Evolutionary conservation across 345 rosid species (phyloP), one percentile per base, ranked within the genome.

Genomic region (Eucalyptus tenuipes): DNA sequence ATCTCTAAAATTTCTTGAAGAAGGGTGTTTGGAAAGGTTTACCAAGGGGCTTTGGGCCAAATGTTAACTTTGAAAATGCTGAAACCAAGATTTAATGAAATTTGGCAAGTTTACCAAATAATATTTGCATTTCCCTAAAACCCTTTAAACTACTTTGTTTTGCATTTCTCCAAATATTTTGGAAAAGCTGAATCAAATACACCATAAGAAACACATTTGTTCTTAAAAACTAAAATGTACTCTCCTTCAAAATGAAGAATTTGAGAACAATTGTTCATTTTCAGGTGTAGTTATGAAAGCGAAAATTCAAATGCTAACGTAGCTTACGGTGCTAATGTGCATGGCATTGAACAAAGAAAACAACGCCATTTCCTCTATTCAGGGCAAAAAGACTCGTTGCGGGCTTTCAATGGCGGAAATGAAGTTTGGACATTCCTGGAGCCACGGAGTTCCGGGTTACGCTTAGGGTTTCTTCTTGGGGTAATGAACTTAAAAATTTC

Each of bases 121-220:
- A 14, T 50, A 50, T 50, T 16, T 50, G 3, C 2, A 50, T 50
- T 0, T 50, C 4, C 20, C 8, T 50, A 50, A 50, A 50, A 50
- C 10, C 57, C 2, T 52, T 52, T 52, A 7, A 0, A 52, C 10
- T 52, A 52, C 7, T 18, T 0, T 52, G 0, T 52, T 52, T 52
- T 52, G 0, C 25, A 20, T 52, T 52, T 52, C 57, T 52, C 24
- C 57, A 20, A 52, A 52, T 52, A 2, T 52, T 52, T 52, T 20
- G 0, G 10, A 25, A 52, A 52, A 52, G 0, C 5, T 20, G 0
- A 52, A 52, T 52, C 25, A 52, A 8, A 52, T 52, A 2, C 25
- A 52, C 25, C 25, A 52, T 1, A 59, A 27, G 15, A 6, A 59
- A 12, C 15, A 0, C 4, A 14, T n/a, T 15, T 31, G 18, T 15